Evolutionary conservation across 176 grass and related monocot species (phyloP), one percentile per base, ranked within the genome.

Genomic region (Olyra latifolia): DNA sequence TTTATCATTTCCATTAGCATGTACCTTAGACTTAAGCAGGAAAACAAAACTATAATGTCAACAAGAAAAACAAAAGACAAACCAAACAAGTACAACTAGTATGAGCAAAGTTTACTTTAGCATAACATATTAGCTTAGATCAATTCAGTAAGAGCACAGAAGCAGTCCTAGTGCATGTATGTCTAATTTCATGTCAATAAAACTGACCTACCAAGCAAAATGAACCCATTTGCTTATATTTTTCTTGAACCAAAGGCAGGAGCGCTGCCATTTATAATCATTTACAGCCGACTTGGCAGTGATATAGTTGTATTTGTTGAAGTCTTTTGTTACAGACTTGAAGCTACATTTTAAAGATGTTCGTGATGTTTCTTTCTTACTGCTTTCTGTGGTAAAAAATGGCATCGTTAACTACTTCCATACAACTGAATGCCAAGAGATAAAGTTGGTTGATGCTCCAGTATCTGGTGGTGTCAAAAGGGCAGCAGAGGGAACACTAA

Each of bases 391-490:
- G 23, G 70, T 77, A 7, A n/a, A 82, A 76, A 72, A 41, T 71
- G 25, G 49, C 27, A 43, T 72, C 62, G 38, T 84, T 47, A 44
- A 86, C 48, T 77, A 62, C n/a, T 83, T 76, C 30, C 59, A 72
- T 89, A 71, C 80, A 98, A 92, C 80, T 71, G 95, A 92, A 70
- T 80, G 75, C 49, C 89, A 71, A 77, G 72, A 79, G 48, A 82
- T 94, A 79, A 94, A 94, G 65, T 83, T 98, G 77, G 73, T 98
- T 54, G 95, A 98, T 91, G 89, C 95, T 46, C 95, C 95, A 1
- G 95, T 98, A 80, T 98, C 95, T 77, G 95, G 92, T 69, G 95
- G 92, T 85, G 92, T 92, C 62, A 91, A 92, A 87, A 98, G 89
- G 66, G 92, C 95, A 66, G 95, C 95, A 69, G 92, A 98, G 4